phyloP scores from a whole-genome alignment of 768 basidiomycete genomes.

The Trametes cingulata region DNA sequence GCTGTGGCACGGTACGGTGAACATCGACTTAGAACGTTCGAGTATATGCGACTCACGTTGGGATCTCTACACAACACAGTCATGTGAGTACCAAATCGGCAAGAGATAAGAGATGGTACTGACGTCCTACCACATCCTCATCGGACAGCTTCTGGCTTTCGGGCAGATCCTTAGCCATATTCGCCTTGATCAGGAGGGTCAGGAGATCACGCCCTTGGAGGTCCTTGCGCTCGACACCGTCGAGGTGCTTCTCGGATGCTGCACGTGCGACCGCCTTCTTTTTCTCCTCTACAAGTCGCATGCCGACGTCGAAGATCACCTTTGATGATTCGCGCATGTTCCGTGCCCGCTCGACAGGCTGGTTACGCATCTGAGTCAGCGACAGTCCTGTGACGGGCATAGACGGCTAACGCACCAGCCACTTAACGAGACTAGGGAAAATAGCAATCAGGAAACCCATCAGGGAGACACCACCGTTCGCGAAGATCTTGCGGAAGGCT shows the following conservation, averaged over 20 bases:
- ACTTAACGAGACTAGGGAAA: constrained; percentile 23
- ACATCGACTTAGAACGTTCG: no score
- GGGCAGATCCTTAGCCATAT: no score
- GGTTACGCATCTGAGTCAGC: background rate
- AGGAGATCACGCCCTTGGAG: no score
- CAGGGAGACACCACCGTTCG: background rate
- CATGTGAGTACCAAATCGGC: no score
- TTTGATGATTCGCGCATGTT: constrained; percentile 2
- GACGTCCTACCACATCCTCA: constrained; percentile 61
- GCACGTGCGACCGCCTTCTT: constrained; percentile 29
- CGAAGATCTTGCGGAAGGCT: constrained; percentile 32
- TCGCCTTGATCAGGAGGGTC: no score
- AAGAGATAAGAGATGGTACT: constrained; percentile 19
- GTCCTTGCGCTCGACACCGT: constrained; percentile 29
- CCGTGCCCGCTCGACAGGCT: constrained; percentile 12
- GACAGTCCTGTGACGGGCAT: no score
- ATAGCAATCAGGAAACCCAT: constrained; percentile 1
- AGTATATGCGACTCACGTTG: constrained; percentile 18
- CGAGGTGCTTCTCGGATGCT: constrained; percentile 27
- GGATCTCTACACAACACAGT: constrained; percentile 21
- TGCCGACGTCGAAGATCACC: constrained; percentile 30
- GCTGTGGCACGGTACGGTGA: background rate
- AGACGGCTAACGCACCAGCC: constrained; percentile 16
- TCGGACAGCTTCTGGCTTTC: constrained; percentile 46
- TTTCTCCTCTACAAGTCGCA: constrained; percentile 31